Conservation (phyloP, 129 eudicot genomes). For the Oenanthe sinensis region DNA sequence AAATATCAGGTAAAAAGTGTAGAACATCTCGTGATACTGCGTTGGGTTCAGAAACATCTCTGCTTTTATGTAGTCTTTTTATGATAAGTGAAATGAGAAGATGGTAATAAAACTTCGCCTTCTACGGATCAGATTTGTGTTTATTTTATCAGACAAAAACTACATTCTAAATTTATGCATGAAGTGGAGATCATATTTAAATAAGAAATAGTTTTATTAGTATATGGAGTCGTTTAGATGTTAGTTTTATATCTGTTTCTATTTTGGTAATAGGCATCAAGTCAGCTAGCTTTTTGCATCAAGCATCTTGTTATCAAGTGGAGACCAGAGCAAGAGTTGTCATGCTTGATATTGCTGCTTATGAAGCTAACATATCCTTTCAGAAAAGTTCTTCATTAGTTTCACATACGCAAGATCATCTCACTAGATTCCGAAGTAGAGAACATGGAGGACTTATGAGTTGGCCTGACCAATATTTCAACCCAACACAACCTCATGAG, state of each 20-base stretch:
- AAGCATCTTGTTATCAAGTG: constrained; percentile 50
- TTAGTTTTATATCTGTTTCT: not conserved
- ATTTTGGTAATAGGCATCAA: constrained; percentile 20
- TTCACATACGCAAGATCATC: constrained; percentile 39
- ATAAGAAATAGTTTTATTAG: not conserved
- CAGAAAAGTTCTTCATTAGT: constrained; percentile 52
- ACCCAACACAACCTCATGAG: constrained; percentile 24
- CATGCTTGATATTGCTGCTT: constrained; percentile 54
- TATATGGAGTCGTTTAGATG: not conserved
- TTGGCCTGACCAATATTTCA: constrained; percentile 51
- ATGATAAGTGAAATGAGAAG: not conserved
- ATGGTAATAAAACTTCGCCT: not conserved
- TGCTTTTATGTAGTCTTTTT: not conserved
- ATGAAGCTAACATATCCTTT: constrained; percentile 37
- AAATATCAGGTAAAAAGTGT: constrained; percentile 45
- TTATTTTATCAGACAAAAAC: not conserved
- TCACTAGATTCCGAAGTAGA: constrained; percentile 29
- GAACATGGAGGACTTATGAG: constrained; percentile 68
- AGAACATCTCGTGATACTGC: no score
- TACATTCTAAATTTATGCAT: not conserved
- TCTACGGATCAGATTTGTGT: not conserved
- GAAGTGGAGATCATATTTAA: not conserved
- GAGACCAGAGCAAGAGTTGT: constrained; percentile 76
- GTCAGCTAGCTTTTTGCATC: constrained; percentile 46
- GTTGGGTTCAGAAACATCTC: not conserved